Evolutionary conservation across 192 early-diverging fungal species (phyloP), one percentile per base, ranked within the genome.

Genomic region (Rhizoclosmatium globosum): DNA sequence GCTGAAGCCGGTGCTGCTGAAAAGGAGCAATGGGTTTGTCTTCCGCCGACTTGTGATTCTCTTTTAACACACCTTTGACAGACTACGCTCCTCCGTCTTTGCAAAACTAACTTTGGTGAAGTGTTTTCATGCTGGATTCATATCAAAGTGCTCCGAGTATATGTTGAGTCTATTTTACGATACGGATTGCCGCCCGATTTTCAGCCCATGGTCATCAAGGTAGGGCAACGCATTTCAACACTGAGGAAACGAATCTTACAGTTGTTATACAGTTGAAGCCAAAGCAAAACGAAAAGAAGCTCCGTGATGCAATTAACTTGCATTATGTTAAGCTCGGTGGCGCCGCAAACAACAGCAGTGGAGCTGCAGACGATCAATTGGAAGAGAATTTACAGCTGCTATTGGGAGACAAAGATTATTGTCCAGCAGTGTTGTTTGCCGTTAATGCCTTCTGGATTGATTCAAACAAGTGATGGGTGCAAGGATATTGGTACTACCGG

Each of bases 171-270:
- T 19, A 90, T 99, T 3, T 83, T 99, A 76, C 96, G 98, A 64
- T 98, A 99, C 81, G 98, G 98, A 31, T 88, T 99, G 17, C 97
- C 98, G 15, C 96, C 97, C 45, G 94, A 99, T 81, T 99, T 99
- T 78, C 90, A 91, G 65, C 84, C 88, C 7, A 90, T 93, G 65
- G 75, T 93, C 7, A 87, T 98, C 43, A 90, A 88, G 84, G 91
- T 92, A 83, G 48, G 82, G 61, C 65, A 15, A 23, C 48, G 17
- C 41, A 41, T 11, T 58, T 64, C 0, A 64, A 15, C 13, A n/a
- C 1, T 0, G 53, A n/a, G 1, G 53, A 56, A 1, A n/a, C 11
- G 1, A 0, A 9, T n/a, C 9, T 15, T 0, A 56, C 19, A 9
- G 53, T 15, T 56, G 9, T 56, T 56, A 15, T 56, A 56, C 61